A percentile compares a stretch with the other conserved stretches of the same genome.
phyloP scores from a whole-genome alignment of 768 basidiomycete species.

The Panellus pusillus region DNA sequence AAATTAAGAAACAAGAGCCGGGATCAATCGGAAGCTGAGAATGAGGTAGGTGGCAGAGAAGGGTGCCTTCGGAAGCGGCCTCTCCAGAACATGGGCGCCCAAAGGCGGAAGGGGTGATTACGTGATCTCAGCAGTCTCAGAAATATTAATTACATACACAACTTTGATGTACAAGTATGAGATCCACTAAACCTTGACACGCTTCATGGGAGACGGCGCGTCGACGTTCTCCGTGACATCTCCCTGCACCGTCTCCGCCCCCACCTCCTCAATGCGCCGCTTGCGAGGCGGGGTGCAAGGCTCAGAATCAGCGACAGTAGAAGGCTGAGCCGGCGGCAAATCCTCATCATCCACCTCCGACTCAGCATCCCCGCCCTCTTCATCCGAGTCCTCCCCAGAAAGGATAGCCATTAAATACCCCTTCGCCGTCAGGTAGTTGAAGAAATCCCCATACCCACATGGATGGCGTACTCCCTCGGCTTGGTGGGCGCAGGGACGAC shows the following conservation, averaged over 20 bases:
- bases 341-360: neutral
- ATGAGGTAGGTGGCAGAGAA: neutral
- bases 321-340: too few species aligned
- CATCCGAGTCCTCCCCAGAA: neutral
- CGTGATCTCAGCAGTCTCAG: too few species aligned
- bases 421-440: too few species aligned
- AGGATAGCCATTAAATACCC: neutral
- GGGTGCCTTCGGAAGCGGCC: neutral
- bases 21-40: neutral
- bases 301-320: neutral
- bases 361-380: neutral
- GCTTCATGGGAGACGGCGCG: too few species aligned
- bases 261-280: neutral
- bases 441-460: too few species aligned
- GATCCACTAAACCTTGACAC: too few species aligned
- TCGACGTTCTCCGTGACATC: neutral
- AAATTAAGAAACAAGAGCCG: neutral
- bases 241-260: neutral
- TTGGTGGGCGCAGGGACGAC: neutral
- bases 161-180: too few species aligned
- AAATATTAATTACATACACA: too few species aligned
- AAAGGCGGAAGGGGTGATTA: neutral
- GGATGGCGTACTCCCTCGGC: too few species aligned
- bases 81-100: constrained; percentile 8
- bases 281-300: neutral